Evolutionary conservation across 768 basidiomycete genomes (phyloP).

Genomic region (Rhodotorula toruloides): DNA sequence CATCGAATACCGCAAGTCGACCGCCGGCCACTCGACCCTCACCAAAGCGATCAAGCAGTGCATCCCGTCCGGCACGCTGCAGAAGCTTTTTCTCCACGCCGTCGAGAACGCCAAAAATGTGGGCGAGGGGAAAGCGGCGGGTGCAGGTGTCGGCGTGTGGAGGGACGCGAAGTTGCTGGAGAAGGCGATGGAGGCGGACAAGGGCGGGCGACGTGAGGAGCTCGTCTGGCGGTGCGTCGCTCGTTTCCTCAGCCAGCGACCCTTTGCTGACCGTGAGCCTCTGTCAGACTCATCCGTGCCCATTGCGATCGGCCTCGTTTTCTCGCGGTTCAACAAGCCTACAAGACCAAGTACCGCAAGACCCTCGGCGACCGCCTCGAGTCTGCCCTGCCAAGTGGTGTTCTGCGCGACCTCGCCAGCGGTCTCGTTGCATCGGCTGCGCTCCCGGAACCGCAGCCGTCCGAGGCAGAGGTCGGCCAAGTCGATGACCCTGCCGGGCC

Average conservation of each 20-base stretch:
- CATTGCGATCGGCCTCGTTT: slow-evolving; percentile 34
- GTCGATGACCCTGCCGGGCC: neutral
- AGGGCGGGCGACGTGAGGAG: slow-evolving; percentile 16
- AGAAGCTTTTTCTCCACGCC: slow-evolving; percentile 21
- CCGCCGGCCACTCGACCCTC: slow-evolving; percentile 22
- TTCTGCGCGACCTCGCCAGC: neutral
- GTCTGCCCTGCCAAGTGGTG: slow-evolving; percentile 2
- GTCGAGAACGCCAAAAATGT: slow-evolving; percentile 26
- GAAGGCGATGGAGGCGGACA: slow-evolving; percentile 12
- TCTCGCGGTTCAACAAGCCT: slow-evolving; percentile 14
- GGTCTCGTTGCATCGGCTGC: slow-evolving; percentile 12
- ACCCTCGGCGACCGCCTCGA: neutral
- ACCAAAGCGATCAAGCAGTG: slow-evolving; percentile 32
- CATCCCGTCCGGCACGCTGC: slow-evolving; percentile 16
- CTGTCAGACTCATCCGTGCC: slow-evolving; percentile 9
- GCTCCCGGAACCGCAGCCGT: slow-evolving; percentile 13
- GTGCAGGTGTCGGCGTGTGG: slow-evolving; percentile 5
- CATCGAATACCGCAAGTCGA: slow-evolving; percentile 27
- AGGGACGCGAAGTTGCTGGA: slow-evolving; percentile 27
- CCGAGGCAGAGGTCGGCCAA: slow-evolving; percentile 2
- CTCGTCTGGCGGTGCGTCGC: slow-evolving; percentile 21
- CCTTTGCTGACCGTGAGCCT: neutral
- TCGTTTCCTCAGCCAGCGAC: no score
- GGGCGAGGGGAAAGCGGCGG: neutral
- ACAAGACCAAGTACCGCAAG: slow-evolving; percentile 21